Evolutionary conservation across 164 flowering plant species (phyloP).

Genomic region (Macadamia tetraphylla): DNA sequence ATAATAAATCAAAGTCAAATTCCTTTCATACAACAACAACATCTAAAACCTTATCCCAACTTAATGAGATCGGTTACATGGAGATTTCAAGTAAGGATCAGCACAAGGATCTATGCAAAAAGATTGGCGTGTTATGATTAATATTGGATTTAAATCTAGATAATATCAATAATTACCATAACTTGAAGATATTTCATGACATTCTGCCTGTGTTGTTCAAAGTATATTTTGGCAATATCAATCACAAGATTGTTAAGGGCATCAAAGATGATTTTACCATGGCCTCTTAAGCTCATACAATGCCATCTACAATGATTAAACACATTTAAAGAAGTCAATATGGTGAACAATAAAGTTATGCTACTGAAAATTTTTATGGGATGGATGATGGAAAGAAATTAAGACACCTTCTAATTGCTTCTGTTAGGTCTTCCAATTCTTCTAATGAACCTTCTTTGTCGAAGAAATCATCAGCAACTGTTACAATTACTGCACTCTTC

Average conservation of each 20-base stretch:
- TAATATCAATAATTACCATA: conserved; percentile 7
- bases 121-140: too few relatives aligned
- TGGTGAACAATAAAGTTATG: neutral
- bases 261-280: conserved; percentile 28
- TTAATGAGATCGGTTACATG: too few relatives aligned
- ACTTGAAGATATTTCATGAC: conserved; percentile 15
- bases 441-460: conserved; percentile 25
- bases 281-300: conserved; percentile 22
- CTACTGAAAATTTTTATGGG: neutral
- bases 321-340: neutral
- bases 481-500: conserved; percentile 22
- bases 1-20: neutral
- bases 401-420: conserved; percentile 22
- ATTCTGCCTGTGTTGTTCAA: conserved; percentile 15
- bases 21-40: too few relatives aligned
- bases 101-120: too few relatives aligned
- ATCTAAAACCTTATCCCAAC: too few relatives aligned
- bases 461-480: conserved; percentile 31
- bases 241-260: conserved; percentile 30
- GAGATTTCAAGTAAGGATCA: too few relatives aligned
- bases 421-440: conserved; percentile 19
- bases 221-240: conserved; percentile 13
- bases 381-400: neutral
- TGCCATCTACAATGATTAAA: conserved; percentile 32
- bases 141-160: too few relatives aligned